Base-by-base conservation (phyloP, 176 grass and related monocot genomes). In the Hordeum vulgare region DNA sequence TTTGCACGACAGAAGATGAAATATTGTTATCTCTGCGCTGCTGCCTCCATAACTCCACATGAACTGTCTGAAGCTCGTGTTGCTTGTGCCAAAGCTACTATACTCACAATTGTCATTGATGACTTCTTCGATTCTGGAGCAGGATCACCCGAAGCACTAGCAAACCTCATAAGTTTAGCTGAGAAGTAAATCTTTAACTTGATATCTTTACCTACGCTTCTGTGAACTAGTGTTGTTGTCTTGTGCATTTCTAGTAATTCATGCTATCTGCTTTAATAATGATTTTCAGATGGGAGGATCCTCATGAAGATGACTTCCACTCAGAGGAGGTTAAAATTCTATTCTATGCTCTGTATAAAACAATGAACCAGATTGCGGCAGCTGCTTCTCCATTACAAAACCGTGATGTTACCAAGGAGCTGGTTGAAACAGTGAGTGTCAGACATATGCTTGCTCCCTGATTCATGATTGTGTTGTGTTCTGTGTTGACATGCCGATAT, bases 71-170 rank as follows among this genome's bases (percentile, higher is more conserved):
- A 94, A 63, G 91, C 88, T 37, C 91, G 90, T 42, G 89, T 89
- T 27, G 79, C 75, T 34, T 97, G 85, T 88, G 67, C 90, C 3
- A 85, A 89, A 87, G 92, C 90, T 88, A 78, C 51, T 34, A 90
- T 92, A 9, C 90, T 97, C 25, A 89, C 90, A 28, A 92, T 88
- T 20, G 23, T 94, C 1, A 85, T 94, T 18, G 90, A 97, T 18
- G 94, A 97, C 78, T 92, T 97, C 76, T 97, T 97, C 53, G 94
- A 97, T 47, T 42, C 87, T 61, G 88, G 83, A 67, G 92, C 35
- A 37, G 35, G 94, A 74, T 97, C 94, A 29, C 82, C 40, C 47
- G 91, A 92, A 81, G 94, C 94, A 74, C 45, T 97, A 24, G 68
- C 89, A 78, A 86, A 82, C 64, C 92, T 97, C 14, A 60, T 92